These are phyloP conservation scores for Clonostachys rhizophaga DNA, from an alignment of 2,329 filamentous ascomycete species.

Conservation along the genomic window DNA sequence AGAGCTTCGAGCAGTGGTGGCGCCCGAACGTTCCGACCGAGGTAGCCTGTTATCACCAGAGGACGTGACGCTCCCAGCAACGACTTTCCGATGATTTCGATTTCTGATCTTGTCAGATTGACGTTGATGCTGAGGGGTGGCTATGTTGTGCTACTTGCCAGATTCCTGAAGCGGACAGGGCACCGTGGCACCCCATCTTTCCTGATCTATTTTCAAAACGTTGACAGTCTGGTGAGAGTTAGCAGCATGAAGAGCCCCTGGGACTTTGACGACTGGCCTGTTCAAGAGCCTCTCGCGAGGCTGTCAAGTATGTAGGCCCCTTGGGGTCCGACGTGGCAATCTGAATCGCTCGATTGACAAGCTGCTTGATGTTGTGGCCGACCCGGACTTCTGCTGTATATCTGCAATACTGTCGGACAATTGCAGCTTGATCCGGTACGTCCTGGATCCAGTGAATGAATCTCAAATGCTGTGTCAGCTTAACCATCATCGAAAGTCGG, in stretches of 20 bases:
- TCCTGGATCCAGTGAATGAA: constrained; percentile 82
- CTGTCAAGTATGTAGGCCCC: constrained; percentile 76
- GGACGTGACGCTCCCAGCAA: constrained; percentile 62
- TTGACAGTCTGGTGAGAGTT: constrained; percentile 31
- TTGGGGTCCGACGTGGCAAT: constrained; percentile 70
- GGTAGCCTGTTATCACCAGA: constrained; percentile 66
- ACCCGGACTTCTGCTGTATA: constrained; percentile 76
- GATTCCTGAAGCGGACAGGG: constrained; percentile 56
- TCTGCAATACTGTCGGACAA: constrained; percentile 75
- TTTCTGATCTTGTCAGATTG: no score
- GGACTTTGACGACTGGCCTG: constrained; percentile 49
- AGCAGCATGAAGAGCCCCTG: no score
- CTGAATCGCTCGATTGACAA: constrained; percentile 74
- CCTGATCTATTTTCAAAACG: constrained; percentile 64
- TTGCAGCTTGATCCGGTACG: constrained; percentile 70
- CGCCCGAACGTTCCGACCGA: constrained; percentile 62
- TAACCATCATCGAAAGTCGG: no score
- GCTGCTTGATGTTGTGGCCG: constrained; percentile 77
- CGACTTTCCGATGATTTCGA: constrained; percentile 49
- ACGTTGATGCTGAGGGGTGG: no score
- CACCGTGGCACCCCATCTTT: constrained; percentile 66
- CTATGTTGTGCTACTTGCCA: constrained; percentile 23
- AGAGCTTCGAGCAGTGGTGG: constrained; percentile 60
- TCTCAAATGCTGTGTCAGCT: constrained; percentile 1
- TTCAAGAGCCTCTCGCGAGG: constrained; percentile 79